Evolutionary conservation across 139 green algal species (phyloP), one percentile per base, ranked within the genome.

Genomic region (Haematococcus sp.): DNA sequence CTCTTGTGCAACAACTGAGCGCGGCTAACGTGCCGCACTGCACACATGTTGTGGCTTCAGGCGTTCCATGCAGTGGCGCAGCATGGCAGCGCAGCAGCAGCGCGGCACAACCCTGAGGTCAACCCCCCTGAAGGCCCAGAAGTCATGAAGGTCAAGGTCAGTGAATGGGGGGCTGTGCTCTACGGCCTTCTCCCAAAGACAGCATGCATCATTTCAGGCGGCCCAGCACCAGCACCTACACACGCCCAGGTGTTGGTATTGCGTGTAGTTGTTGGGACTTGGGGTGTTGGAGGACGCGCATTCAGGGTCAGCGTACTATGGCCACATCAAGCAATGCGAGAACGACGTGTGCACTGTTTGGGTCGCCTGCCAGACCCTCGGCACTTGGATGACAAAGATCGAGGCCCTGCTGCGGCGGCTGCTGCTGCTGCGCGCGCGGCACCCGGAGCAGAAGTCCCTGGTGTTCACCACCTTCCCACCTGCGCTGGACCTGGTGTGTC

Each of bases 371-470:
- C 16, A 58, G 0, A 80, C 96, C 0, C 56, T 73, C 9, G 90
- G 93, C 34, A 85, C 49, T 2, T 98, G 89, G 69, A 89, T 91
- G 28, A 93, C 89, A 54, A 98, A 98, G 83, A 75, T 93, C 2
- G 92, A 95, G 63, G 89, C 89, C 4, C 84, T 97, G 33, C 82
- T 97, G 60, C 81, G 90, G 0, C 76, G 92, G 5, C 49, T 97
- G 31, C 76, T 88, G 70, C 20, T 43, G 58, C 1, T n/a, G 30
- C 1, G 73, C 87, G 46, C 34, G 71, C 4, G 22, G 20, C 4
- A 68, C 69, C 58, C 91, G 84, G 85, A 70, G 69, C 64, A 28
- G 64, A 64, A 67, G 17, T 40, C 25, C 49, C 80, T 97, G 30
- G 83, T 97, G 19, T 96, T 97, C 71, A 86, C 73, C 44, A 80